phyloP scores from a whole-genome alignment of 768 basidiomycete species.

The Neoboletus brunneissimus region DNA sequence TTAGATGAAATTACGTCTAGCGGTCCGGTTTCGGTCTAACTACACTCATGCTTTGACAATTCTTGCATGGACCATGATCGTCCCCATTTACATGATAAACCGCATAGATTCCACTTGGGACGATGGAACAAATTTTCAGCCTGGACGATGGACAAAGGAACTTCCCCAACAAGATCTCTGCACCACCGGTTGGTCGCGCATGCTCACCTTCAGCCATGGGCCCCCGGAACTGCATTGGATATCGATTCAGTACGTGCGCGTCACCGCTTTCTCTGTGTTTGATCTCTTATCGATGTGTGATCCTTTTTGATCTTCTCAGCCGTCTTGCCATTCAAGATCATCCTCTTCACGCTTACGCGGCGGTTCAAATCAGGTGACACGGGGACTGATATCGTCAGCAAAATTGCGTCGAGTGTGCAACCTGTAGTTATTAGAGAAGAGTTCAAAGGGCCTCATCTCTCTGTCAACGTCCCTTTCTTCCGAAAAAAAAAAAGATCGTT shows the following conservation, averaged over 20 bases:
- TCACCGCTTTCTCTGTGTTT: not conserved
- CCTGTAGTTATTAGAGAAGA: slow-evolving; percentile 7
- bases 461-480: not conserved
- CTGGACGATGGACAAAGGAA: slow-evolving; percentile 1
- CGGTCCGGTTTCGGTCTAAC: not conserved
- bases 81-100: slow-evolving; percentile 3
- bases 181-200: slow-evolving; percentile 2
- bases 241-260: not conserved
- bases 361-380: slow-evolving; percentile 1
- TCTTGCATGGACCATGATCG: not conserved
- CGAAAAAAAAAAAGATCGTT: not conserved
- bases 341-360: not conserved
- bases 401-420: slow-evolving; percentile 9
- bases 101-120: not conserved
- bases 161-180: slow-evolving; percentile 2
- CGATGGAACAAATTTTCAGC: not conserved
- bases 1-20: not conserved
- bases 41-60: not conserved
- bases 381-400: not conserved
- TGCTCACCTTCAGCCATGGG: slow-evolving; percentile 5
- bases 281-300: not conserved
- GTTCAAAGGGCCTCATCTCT: not conserved
- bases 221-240: slow-evolving; percentile 5
- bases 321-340: slow-evolving; percentile 7
- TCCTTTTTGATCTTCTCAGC: not conserved